These are phyloP conservation scores for Durio zibethinus DNA, from an alignment of 345 rosid genomes.

Conservation along the genomic window DNA sequence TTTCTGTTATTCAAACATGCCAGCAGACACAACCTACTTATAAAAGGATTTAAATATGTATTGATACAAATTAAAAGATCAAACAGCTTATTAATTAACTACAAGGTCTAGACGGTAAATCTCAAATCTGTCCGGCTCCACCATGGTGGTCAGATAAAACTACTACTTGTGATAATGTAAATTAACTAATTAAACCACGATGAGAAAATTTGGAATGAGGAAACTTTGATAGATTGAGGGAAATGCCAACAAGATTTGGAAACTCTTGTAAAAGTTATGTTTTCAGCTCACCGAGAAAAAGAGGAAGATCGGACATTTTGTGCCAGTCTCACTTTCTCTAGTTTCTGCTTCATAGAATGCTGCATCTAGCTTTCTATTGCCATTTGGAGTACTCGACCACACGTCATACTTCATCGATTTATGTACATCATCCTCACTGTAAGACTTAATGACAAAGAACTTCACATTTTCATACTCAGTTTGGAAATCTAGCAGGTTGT, in stretches of 20 bases:
- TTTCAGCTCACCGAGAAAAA: conserved; percentile 60
- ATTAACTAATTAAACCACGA: neutral
- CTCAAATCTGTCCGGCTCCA: neutral
- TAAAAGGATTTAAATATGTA: neutral
- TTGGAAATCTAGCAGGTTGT: conserved; percentile 56
- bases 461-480: conserved; percentile 48
- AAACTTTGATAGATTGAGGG: no score
- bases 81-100: neutral
- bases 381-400: conserved; percentile 72
- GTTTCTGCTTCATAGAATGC: conserved; percentile 50
- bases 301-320: conserved; percentile 62
- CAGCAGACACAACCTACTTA: neutral
- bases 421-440: conserved; percentile 77
- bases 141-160: neutral
- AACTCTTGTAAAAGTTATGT: neutral
- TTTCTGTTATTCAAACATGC: neutral
- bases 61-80: neutral
- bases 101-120: neutral
- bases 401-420: conserved; percentile 71
- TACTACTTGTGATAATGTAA: neutral
- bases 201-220: neutral
- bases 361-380: conserved; percentile 73
- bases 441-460: conserved; percentile 72
- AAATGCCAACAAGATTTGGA: neutral
- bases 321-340: conserved; percentile 37